phyloP scores from a whole-genome alignment of 371 early-diverging fungal genomes.

The Umbelopsis sp. region DNA sequence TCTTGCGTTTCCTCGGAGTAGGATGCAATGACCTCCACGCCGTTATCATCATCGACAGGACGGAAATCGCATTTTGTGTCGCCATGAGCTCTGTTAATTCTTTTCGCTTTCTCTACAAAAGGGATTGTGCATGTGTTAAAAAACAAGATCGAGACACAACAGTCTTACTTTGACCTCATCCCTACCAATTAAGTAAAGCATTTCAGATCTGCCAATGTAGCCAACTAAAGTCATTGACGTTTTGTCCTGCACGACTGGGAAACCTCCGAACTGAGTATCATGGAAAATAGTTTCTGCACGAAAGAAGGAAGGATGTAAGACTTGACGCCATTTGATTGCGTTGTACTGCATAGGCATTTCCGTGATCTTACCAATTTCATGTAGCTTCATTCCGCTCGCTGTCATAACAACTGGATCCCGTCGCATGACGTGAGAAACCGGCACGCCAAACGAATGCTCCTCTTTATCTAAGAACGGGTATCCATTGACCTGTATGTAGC shows the following conservation, averaged over 20 bases:
- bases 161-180: background rate
- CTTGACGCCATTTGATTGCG: background rate
- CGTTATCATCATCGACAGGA: slow-evolving; percentile 25
- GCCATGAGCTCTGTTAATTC: slow-evolving; percentile 50
- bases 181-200: slow-evolving; percentile 71
- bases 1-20: slow-evolving; percentile 14
- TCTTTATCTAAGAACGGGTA: slow-evolving; percentile 91
- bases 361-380: slow-evolving; percentile 40
- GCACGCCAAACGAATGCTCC: slow-evolving; percentile 64
- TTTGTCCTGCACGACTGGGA: slow-evolving; percentile 82
- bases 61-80: slow-evolving; percentile 63
- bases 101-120: slow-evolving; percentile 51
- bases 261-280: slow-evolving; percentile 70
- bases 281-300: slow-evolving; percentile 51
- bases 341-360: background rate
- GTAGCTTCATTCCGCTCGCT: slow-evolving; percentile 51
- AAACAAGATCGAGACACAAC: background rate
- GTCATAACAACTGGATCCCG: slow-evolving; percentile 60
- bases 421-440: slow-evolving; percentile 70
- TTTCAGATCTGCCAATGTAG: slow-evolving; percentile 77
- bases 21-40: slow-evolving; percentile 25
- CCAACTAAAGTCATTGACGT: slow-evolving; percentile 76
- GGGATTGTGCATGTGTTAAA: background rate
- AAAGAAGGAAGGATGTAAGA: background rate
- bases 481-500: slow-evolving; percentile 81